Conservation (phyloP, 2,329 filamentous ascomycete species). For the Leptographium radiaticola region DNA sequence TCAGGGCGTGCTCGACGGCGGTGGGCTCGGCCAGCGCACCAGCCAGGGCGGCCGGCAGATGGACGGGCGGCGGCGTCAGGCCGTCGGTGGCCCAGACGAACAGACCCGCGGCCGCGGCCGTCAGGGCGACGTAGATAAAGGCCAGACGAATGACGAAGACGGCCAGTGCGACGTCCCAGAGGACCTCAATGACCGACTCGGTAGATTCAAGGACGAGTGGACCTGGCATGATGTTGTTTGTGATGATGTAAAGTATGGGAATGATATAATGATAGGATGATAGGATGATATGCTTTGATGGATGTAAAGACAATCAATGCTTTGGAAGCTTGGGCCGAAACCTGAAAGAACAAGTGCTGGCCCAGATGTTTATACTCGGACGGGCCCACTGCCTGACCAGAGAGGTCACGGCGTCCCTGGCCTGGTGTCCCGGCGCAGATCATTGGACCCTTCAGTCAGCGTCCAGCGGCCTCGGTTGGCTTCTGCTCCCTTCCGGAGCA, state of each 20-base stretch:
- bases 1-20: too few species aligned
- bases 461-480: not conserved
- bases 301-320: too few species aligned
- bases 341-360: too few species aligned
- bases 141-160: conserved; percentile 16
- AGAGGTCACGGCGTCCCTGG: too few species aligned
- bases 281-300: not conserved
- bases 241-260: too few species aligned
- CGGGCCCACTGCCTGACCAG: too few species aligned
- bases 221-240: not conserved
- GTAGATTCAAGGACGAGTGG: conserved; percentile 18
- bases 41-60: not conserved
- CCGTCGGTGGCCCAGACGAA: conserved; percentile 11
- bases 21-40: not conserved
- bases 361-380: too few species aligned
- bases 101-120: conserved; percentile 19
- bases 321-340: too few species aligned
- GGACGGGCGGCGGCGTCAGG: conserved; percentile 1
- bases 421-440: too few species aligned
- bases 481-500: not conserved
- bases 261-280: not conserved
- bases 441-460: not conserved
- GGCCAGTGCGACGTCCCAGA: conserved; percentile 24
- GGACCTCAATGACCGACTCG: conserved; percentile 21
- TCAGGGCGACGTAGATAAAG: conserved; percentile 10